These are phyloP conservation scores for Kodamaea leandrae DNA, from an alignment of 805 yeast species.

Conservation along the genomic window DNA sequence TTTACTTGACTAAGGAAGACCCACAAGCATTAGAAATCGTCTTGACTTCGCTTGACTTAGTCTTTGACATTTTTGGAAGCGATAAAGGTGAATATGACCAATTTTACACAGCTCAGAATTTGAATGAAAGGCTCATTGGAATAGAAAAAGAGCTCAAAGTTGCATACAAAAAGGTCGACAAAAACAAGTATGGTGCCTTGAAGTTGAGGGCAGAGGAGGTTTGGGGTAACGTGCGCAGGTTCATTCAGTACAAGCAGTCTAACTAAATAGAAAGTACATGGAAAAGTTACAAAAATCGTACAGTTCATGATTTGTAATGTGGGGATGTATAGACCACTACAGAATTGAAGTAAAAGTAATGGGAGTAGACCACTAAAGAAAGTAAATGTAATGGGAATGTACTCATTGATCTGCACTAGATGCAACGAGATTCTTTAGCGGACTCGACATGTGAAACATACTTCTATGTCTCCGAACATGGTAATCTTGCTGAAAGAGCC, in stretches of 20 bases:
- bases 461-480: not conserved
- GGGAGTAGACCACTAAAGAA: too few relatives aligned
- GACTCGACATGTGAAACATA: not conserved
- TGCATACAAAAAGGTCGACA: conserved; percentile 62
- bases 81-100: conserved; percentile 69
- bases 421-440: not conserved
- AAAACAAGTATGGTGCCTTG: conserved; percentile 53
- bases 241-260: conserved; percentile 60
- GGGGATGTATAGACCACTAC: not conserved
- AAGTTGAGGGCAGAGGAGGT: conserved; percentile 68
- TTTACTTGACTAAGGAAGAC: conserved; percentile 6
- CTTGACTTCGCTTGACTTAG: conserved; percentile 58
- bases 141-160: conserved; percentile 49
- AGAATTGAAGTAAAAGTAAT: not conserved
- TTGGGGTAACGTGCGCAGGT: conserved; percentile 63
- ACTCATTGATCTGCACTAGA: too few relatives aligned
- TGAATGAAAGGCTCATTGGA: conserved; percentile 41
- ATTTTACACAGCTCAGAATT: conserved; percentile 57
- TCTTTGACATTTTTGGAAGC: conserved; percentile 72
- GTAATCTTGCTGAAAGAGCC: not conserved
- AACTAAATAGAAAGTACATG: not conserved
- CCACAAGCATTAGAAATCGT: conserved; percentile 37
- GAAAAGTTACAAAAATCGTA: not conserved
- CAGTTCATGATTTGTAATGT: not conserved
- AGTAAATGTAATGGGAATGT: too few relatives aligned